phyloP scores from a whole-genome alignment of 345 rosid species.

The Kernera saxatilis region DNA sequence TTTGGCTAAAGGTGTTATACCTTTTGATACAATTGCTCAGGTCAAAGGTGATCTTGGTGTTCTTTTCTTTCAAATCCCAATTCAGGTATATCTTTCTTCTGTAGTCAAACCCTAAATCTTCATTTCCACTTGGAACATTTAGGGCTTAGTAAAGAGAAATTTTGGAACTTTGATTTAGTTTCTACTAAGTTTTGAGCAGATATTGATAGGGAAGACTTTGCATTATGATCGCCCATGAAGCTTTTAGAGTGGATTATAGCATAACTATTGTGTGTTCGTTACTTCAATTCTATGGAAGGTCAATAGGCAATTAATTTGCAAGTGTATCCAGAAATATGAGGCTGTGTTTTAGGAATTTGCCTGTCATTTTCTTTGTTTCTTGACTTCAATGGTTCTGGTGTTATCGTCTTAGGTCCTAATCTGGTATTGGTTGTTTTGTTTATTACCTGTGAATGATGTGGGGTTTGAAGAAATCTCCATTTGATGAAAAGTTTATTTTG shows the following conservation, averaged over 20 bases:
- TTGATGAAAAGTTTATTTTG: background rate
- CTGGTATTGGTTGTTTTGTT: slow-evolving; percentile 1
- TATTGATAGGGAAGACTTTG: background rate
- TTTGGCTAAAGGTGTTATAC: slow-evolving; percentile 58
- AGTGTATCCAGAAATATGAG: no score
- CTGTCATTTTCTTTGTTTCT: no score
- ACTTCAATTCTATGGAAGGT: background rate
- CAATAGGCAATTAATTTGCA: no score
- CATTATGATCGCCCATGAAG: background rate
- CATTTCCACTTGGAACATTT: no score
- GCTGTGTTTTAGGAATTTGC: background rate
- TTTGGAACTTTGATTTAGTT: background rate
- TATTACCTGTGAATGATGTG: background rate
- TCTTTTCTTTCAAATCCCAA: slow-evolving; percentile 54
- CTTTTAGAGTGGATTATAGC: background rate
- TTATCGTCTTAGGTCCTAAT: background rate
- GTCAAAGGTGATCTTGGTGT: slow-evolving; percentile 60
- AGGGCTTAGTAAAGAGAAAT: background rate
- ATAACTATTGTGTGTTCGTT: background rate
- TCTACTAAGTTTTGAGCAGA: background rate
- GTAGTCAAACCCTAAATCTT: background rate
- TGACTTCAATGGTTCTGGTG: background rate
- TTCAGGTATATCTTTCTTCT: slow-evolving; percentile 42
- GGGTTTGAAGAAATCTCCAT: background rate
- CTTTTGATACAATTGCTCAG: slow-evolving; percentile 53